A percentile compares a stretch with the other conserved stretches of the same genome.
These are phyloP conservation scores for Termitomyces sp. DNA, from an alignment of 768 basidiomycete species.

Conservation along the genomic window DNA sequence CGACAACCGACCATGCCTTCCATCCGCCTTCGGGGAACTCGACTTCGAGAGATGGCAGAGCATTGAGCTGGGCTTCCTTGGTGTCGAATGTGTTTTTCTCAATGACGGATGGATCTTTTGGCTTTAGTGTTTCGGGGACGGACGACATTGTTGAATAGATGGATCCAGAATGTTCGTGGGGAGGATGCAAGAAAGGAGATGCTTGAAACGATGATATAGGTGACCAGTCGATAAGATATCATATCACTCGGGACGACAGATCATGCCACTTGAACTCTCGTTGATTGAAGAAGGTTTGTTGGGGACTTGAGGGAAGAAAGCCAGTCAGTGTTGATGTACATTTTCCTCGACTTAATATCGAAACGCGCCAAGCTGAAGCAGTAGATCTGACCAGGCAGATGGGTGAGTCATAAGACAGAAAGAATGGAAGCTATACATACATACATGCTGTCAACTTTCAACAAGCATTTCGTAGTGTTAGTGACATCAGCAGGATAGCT, in stretches of 20 bases:
- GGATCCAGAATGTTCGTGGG: neutral
- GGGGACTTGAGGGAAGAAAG: neutral
- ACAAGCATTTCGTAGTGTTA: neutral
- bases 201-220: neutral
- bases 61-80: neutral
- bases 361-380: neutral
- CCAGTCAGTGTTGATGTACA: neutral
- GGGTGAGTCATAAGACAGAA: neutral
- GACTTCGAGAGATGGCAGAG: neutral
- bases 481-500: neutral
- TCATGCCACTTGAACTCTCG: neutral
- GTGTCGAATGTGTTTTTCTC: slow-evolving; percentile 1
- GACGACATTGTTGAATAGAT: neutral
- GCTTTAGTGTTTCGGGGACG: neutral
- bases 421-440: neutral
- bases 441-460: neutral
- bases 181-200: neutral
- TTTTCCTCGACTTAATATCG: neutral
- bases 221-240: neutral
- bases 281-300: neutral
- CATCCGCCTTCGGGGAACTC: slow-evolving; percentile 19
- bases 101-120: neutral
- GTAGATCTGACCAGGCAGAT: neutral
- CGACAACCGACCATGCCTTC: slow-evolving; percentile 20
- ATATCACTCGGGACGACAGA: neutral